Evolutionary conservation across 805 yeast species (phyloP).

Genomic region (Yarrowia sp.): DNA sequence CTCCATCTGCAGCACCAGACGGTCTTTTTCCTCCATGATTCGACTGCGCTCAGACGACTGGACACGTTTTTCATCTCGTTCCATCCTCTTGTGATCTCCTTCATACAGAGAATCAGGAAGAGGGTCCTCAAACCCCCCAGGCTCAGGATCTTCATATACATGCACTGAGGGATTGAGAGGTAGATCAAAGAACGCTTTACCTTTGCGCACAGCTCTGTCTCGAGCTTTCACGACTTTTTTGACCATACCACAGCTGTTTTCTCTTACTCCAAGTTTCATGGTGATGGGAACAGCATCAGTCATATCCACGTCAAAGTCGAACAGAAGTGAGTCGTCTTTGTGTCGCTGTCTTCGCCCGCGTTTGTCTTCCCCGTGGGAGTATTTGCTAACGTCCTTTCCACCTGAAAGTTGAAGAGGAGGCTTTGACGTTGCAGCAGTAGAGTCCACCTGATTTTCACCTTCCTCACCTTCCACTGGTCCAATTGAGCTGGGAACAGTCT

Average conservation of each 20-base stretch:
- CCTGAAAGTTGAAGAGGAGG: neutral
- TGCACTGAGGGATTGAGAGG: constrained; percentile 2
- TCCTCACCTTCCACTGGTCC: too few species aligned
- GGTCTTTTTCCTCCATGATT: constrained; percentile 64
- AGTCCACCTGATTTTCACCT: neutral
- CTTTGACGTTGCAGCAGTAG: too few species aligned
- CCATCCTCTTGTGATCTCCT: constrained; percentile 64
- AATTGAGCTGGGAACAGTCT: too few species aligned
- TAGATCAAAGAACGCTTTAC: neutral
- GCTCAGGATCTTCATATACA: constrained; percentile 25
- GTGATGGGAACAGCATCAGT: constrained; percentile 7
- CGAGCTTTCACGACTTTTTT: neutral
- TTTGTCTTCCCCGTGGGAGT: constrained; percentile 14
- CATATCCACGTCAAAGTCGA: constrained; percentile 27
- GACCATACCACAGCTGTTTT: constrained; percentile 27
- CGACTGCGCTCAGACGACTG: constrained; percentile 60
- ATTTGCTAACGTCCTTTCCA: constrained; percentile 14
- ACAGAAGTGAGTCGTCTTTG: constrained; percentile 12
- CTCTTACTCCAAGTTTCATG: neutral
- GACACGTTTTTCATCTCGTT: constrained; percentile 69
- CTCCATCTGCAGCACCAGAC: constrained; percentile 52
- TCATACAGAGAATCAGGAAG: constrained; percentile 56
- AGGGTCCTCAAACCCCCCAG: constrained; percentile 51
- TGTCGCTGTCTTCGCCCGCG: constrained; percentile 18
- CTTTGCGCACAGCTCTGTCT: neutral